These are phyloP conservation scores for Flaveria sonorensis DNA, from an alignment of 129 eudicot species.

Conservation along the genomic window DNA sequence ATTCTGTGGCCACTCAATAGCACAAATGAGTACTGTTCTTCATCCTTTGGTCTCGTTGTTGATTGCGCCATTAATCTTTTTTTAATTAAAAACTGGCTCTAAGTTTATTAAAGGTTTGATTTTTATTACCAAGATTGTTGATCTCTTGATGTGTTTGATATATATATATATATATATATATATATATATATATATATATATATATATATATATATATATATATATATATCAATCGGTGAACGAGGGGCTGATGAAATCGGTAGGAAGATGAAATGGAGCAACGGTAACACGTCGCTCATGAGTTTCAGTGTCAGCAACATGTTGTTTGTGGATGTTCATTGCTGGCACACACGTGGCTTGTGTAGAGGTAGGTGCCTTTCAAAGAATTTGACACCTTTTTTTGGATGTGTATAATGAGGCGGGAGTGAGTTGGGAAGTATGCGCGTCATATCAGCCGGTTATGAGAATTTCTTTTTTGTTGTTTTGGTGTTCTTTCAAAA, in stretches of 20 bases:
- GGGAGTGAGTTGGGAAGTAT: no score
- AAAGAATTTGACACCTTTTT: background rate
- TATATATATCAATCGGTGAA: background rate
- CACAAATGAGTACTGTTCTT: conserved; percentile 36
- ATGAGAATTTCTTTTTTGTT: no score
- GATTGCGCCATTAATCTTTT: conserved; percentile 55
- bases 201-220: background rate
- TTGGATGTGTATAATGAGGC: no score
- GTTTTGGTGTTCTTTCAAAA: no score
- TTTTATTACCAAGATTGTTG: background rate
- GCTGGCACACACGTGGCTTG: conserved; percentile 19
- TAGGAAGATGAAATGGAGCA: background rate
- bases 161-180: background rate
- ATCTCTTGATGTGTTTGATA: background rate
- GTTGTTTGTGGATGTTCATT: background rate
- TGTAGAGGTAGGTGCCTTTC: background rate
- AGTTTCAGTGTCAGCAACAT: conserved; percentile 15
- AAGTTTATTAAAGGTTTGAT: no score
- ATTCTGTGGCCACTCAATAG: conserved; percentile 58
- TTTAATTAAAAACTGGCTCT: no score
- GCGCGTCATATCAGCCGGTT: no score
- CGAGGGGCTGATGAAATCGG: conserved; percentile 1
- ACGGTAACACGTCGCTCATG: conserved; percentile 21
- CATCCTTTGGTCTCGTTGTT: conserved; percentile 34
- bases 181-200: background rate